Conservation (phyloP, 2,329 filamentous ascomycete species). For the Coniochaeta pulveracea region DNA sequence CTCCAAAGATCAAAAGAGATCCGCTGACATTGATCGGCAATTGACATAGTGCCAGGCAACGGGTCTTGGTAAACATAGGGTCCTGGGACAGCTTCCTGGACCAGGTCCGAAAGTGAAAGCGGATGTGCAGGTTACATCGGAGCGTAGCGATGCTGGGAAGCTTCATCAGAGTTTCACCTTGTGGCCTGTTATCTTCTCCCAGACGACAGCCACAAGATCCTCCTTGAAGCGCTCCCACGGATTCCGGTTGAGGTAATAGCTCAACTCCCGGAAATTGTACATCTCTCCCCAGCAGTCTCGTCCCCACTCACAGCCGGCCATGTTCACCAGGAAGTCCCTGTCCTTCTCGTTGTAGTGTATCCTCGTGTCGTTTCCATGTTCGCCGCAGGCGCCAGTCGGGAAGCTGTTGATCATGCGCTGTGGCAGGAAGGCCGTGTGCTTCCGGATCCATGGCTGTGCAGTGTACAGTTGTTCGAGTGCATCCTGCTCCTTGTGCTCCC, state of each 20-base stretch:
- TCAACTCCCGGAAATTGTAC: slow-evolving; percentile 87
- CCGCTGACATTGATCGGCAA: no score
- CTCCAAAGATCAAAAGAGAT: no score
- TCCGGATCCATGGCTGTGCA: slow-evolving; percentile 84
- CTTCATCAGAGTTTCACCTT: slow-evolving; percentile 41
- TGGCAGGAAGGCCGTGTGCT: slow-evolving; percentile 77
- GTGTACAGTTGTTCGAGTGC: slow-evolving; percentile 85
- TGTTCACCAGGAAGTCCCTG: slow-evolving; percentile 91
- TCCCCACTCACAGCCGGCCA: slow-evolving; percentile 96
- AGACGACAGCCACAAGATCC: slow-evolving; percentile 47
- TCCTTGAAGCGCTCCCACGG: slow-evolving; percentile 69
- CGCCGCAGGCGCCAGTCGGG: slow-evolving; percentile 77
- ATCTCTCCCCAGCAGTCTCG: slow-evolving; percentile 97
- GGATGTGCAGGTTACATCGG: no score
- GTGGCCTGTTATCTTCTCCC: slow-evolving; percentile 52
- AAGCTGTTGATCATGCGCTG: slow-evolving; percentile 94
- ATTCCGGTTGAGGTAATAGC: slow-evolving; percentile 78
- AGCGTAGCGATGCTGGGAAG: no score
- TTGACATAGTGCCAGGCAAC: no score
- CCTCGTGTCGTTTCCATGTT: slow-evolving; percentile 59
- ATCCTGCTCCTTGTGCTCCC: slow-evolving; percentile 98
- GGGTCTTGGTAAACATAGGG: no score
- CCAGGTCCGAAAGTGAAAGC: no score
- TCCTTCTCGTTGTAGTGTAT: slow-evolving; percentile 82
- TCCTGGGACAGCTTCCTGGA: no score